A percentile compares a stretch with the other conserved stretches of the same genome.
Evolutionary conservation across 2,329 filamentous ascomycete genomes (phyloP).

Genomic region (Claviceps digitariae): DNA sequence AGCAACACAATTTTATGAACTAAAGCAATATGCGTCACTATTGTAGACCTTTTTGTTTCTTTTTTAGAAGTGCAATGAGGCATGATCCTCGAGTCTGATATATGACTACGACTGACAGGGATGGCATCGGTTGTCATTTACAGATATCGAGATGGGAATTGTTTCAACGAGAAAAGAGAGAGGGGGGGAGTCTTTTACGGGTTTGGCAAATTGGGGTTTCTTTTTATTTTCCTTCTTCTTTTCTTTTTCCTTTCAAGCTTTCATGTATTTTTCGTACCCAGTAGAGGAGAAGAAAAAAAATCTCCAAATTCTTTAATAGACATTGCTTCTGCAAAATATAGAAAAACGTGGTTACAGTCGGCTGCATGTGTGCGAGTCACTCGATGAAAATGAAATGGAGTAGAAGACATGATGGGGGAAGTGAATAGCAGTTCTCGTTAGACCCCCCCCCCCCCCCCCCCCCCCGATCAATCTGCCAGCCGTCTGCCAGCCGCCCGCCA

Average conservation of each 20-base stretch:
- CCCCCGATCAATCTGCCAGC: too few species aligned
- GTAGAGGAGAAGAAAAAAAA: too few species aligned
- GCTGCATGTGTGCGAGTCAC: too few species aligned
- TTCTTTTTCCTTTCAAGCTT: not conserved
- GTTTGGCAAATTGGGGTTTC: not conserved
- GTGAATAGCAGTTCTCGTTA: too few species aligned
- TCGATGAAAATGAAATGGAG: too few species aligned
- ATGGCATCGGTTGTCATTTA: slow-evolving; percentile 7
- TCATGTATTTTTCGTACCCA: not conserved
- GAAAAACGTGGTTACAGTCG: too few species aligned
- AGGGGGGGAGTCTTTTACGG: not conserved
- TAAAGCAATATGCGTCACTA: not conserved
- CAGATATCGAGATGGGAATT: slow-evolving; percentile 1
- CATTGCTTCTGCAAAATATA: too few species aligned
- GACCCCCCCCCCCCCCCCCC: too few species aligned
- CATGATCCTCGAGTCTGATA: not conserved
- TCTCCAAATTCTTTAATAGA: too few species aligned
- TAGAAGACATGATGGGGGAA: too few species aligned
- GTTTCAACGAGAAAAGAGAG: not conserved
- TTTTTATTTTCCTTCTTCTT: not conserved
- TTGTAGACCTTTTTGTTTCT: not conserved
- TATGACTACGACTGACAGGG: slow-evolving; percentile 7
- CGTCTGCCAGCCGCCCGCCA: too few species aligned
- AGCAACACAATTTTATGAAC: not conserved
- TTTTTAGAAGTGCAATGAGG: not conserved